Conservation (phyloP, 352 stramenopile species). For the Phytophthora megakarya region DNA sequence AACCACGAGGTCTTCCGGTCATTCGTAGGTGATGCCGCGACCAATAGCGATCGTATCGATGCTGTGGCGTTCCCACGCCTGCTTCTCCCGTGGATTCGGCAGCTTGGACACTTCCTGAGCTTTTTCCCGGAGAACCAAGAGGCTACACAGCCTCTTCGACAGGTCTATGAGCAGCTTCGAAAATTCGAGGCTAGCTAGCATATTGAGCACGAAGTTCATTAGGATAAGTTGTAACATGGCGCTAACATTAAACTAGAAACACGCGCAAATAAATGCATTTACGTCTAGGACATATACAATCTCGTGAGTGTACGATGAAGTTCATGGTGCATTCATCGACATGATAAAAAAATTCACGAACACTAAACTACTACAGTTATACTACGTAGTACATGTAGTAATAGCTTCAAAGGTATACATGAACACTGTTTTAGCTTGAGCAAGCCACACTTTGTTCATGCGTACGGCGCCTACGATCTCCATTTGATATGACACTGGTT, state of each 20-base stretch:
- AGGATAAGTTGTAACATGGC: constrained; percentile 18
- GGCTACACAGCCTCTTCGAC: constrained; percentile 72
- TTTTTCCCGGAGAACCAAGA: constrained; percentile 90
- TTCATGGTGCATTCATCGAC: too few species aligned
- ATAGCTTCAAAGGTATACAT: too few species aligned
- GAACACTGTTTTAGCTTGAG: too few species aligned
- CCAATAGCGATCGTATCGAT: constrained; percentile 25
- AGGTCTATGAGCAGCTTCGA: constrained; percentile 81
- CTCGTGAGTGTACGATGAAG: not conserved
- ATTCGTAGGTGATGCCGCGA: constrained; percentile 48
- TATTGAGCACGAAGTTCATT: not conserved
- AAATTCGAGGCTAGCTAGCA: constrained; percentile 61
- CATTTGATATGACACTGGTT: too few species aligned
- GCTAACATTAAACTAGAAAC: not conserved
- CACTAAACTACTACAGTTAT: too few species aligned
- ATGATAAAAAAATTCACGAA: too few species aligned
- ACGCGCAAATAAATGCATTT: too few species aligned
- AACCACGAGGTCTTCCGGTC: constrained; percentile 82
- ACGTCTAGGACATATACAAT: too few species aligned
- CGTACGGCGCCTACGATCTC: too few species aligned
- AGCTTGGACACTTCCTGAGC: constrained; percentile 86
- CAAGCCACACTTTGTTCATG: too few species aligned
- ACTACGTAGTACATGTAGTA: too few species aligned
- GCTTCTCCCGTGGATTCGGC: constrained; percentile 85
- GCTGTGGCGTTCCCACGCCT: constrained; percentile 59